Evolutionary conservation across 768 basidiomycete species (phyloP).

Genomic region (Piloderma croceum): DNA sequence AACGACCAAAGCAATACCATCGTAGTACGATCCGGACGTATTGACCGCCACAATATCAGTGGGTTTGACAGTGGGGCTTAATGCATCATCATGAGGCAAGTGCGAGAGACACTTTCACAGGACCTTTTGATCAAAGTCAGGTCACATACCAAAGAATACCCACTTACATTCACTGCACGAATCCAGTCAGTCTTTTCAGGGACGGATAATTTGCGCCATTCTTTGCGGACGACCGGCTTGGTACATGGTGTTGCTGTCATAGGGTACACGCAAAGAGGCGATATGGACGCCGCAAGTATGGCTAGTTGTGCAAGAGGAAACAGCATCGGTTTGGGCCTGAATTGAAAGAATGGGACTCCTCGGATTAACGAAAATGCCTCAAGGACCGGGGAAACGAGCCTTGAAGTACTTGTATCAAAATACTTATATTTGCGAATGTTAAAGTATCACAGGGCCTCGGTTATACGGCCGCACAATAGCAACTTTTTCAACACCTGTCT

Average conservation of each 20-base stretch:
- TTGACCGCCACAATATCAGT: constrained; percentile 14
- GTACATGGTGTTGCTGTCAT: constrained; percentile 6
- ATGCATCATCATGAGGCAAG: constrained; percentile 6
- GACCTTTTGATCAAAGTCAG: too few relatives aligned
- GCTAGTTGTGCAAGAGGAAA: too few relatives aligned
- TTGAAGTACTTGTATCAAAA: too few relatives aligned
- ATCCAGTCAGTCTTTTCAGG: constrained; percentile 14
- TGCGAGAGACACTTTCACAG: constrained; percentile 18
- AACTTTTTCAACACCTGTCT: too few relatives aligned
- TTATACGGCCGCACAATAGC: too few relatives aligned
- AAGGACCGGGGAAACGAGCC: too few relatives aligned
- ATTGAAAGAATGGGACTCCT: too few relatives aligned
- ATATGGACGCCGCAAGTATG: too few relatives aligned
- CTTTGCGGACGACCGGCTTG: constrained; percentile 13
- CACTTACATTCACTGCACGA: constrained; percentile 10
- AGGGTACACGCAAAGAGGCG: background rate
- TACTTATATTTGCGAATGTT: too few relatives aligned
- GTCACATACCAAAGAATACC: background rate
- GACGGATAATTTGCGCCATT: constrained; percentile 15
- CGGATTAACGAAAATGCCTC: too few relatives aligned
- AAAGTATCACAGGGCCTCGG: too few relatives aligned
- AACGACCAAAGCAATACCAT: constrained; percentile 8
- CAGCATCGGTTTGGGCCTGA: too few relatives aligned
- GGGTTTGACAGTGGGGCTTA: constrained; percentile 7
- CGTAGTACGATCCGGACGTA: constrained; percentile 15